Evolutionary conservation across 2,329 filamentous ascomycete genomes (phyloP), one percentile per base, ranked within the genome.

Genomic region (Sporothrix dimorphospora): DNA sequence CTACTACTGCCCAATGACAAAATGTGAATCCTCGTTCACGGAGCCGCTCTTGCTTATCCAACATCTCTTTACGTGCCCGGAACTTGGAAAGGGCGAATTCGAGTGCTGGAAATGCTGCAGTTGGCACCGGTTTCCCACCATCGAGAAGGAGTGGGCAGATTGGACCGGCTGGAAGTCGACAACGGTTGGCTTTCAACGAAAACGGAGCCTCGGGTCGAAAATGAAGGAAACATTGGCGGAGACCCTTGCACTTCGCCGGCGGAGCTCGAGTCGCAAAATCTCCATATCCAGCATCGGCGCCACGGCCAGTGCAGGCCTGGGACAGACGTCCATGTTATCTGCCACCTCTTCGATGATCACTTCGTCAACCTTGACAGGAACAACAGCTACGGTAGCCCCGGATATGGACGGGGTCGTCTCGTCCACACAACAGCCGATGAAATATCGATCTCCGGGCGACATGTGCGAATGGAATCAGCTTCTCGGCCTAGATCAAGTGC

Each of bases 121-220:
- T 61, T 77, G 74, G 72, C 78, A 79, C 68, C 71, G 72, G 45
- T 78, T 78, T 66, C 78, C 78, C 40, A 78, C 77, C 30, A 76
- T 73, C 72, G 78, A 79, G 72, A 78, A 78, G 70, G 78, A 77
- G 34, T 79, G 78, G 78, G 69, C 75, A 8, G 75, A 77, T 11
- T 79, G 77, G 76, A 51, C 72, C 1, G 77, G 77, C 9, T 78
- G 77, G 76, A 77, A 73, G 72, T 75, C 75, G 9, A 61, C 55
- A n/a, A 38, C 55, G 7, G 57, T 53, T 12, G 61, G 71, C n/a
- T 73, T 76, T 49, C 75, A 75, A 42, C 74, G 75, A 16, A 79
- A 78, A 66, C 76, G 75, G 4, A 78, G 78, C 66, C 45, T 78
- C 2, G 75, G 77, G 19, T 77, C 76, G 19, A 78, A 78, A 68